These are phyloP conservation scores for Cucumis sativus DNA, from an alignment of 306 rosid genomes.

Conservation along the genomic window Cucumber_9930_V3 NC_026655.2:24544001-24544500, in stretches of 20 bases:
- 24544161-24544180: conserved; percentile 19
- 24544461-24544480: not conserved
- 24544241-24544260: conserved; percentile 76
- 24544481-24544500: not conserved
- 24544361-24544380: not conserved
- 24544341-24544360: not conserved
- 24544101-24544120: conserved; percentile 33
- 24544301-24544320: conserved; percentile 71
- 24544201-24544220: conserved; percentile 56
- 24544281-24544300: conserved; percentile 86
- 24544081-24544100: conserved; percentile 5
- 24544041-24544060: not conserved
- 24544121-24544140: conserved; percentile 73
- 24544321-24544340: conserved; percentile 68
- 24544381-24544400: not conserved
- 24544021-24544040: not conserved
- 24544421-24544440: not conserved
- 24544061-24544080: not conserved
- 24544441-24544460: not conserved
- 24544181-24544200: conserved; percentile 53
- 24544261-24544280: conserved; percentile 66
- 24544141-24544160: conserved; percentile 76
- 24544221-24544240: conserved; percentile 80
- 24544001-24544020: not conserved
- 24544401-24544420: not conserved